Conservation (phyloP, 1,284 basidiomycete species). For the Cutaneotrichosporon mucoides region DNA sequence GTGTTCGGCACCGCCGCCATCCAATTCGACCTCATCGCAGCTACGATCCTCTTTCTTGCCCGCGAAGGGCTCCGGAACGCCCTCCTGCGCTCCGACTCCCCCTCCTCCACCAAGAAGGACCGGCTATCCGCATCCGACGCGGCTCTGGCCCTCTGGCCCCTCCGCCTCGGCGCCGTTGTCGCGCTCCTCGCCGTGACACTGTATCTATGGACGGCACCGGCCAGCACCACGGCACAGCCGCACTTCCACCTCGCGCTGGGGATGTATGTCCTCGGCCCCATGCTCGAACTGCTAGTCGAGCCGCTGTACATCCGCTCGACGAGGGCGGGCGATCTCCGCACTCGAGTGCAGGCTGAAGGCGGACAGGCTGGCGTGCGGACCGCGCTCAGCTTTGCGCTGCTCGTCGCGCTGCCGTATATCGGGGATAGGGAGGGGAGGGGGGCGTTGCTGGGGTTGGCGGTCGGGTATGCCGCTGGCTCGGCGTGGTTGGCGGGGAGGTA, state of each 20-base stretch:
- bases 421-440: conserved; percentile 38
- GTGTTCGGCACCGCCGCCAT: conserved; percentile 82
- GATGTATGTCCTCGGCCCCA: conserved; percentile 67
- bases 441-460: conserved; percentile 73
- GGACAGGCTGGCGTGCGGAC: conserved; percentile 72
- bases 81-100: conserved; percentile 52
- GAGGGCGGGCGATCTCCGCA: conserved; percentile 55
- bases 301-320: conserved; percentile 77
- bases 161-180: conserved; percentile 60
- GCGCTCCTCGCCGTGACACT: conserved; percentile 53
- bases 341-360: conserved; percentile 78
- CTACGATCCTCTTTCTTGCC: conserved; percentile 84
- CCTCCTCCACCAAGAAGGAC: background rate
- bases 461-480: conserved; percentile 73
- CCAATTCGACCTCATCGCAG: conserved; percentile 79
- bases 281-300: conserved; percentile 73
- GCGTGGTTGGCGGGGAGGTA: conserved; percentile 47
- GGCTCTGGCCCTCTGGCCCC: conserved; percentile 53
- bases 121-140: no score
- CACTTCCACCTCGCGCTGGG: conserved; percentile 62
- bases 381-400: conserved; percentile 59
- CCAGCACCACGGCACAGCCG: conserved; percentile 59
- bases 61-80: conserved; percentile 86
- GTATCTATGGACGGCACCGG: conserved; percentile 56
- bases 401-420: conserved; percentile 50